Base-by-base conservation (phyloP, 306 rosid genomes). In the Erythrophleum fordii region DNA sequence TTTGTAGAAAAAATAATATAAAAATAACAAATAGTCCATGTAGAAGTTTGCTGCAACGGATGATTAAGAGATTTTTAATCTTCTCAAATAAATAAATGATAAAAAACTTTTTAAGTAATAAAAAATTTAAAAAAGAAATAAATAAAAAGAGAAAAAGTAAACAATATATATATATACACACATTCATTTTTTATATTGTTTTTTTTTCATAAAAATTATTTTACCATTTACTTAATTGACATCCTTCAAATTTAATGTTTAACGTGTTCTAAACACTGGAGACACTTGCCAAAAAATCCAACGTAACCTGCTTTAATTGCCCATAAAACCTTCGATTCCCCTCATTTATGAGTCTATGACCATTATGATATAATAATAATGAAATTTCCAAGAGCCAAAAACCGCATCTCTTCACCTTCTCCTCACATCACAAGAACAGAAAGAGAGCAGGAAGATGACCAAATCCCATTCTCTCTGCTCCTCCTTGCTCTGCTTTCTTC, bases 301-400 rank as follows among this genome's bases (percentile, higher is more conserved):
- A 69, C 51, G 26, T 53, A 29, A 31, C 17, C 0, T 31, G 45
- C 37, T 48, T 35, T 61, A 26, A 46, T 34, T 68, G 35, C 49
- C 26, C 66, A 59, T 65, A 11, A 69, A 52, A 67, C 59, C 53
- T 68, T 26, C 23, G 55, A 35, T 20, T 28, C 56, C 66, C 20
- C 82, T 55, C 70, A 14, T 78, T 69, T 0, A 58, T 58, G 64
- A 58, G 8, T 78, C 55, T 0, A 58, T 58, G 64, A 58, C 18
- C 44, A 28, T 55, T 5, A 22, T 23, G 14, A 26, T 25, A 7
- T 3, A 25, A 51, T 11, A 3, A 31, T 23, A 58, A 22, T 56
- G 55, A 26, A 29, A 68, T 23, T 67, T 28, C 18, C 75, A 77
- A 22, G 2, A 59, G 17, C 4, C 59, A 28, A 68, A 20, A 11